Conservation (phyloP, 1,284 basidiomycete genomes). For the Ustilago hordei region DNA sequence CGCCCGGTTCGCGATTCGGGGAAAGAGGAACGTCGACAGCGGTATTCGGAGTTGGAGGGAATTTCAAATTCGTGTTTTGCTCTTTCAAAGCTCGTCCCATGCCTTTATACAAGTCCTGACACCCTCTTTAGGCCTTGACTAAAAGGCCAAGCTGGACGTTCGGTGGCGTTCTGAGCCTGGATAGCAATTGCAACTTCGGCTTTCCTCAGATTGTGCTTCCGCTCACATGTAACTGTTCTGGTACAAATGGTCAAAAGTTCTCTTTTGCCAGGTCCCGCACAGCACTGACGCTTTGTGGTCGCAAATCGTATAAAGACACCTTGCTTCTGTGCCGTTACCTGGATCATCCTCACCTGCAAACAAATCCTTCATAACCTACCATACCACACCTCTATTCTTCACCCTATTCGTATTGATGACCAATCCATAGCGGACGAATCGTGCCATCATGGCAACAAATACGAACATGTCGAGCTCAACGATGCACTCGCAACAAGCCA, state of each 20-base stretch:
- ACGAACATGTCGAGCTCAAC: constrained; percentile 29
- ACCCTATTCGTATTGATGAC: no score
- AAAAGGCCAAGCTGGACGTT: no score
- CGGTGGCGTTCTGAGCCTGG: not conserved
- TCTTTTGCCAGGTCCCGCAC: not conserved
- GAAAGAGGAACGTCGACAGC: not conserved
- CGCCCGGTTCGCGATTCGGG: not conserved
- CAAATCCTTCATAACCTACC: no score
- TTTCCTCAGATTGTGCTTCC: not conserved
- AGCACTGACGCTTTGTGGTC: not conserved
- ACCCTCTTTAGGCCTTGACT: no score
- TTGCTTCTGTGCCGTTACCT: not conserved
- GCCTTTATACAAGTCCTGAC: no score
- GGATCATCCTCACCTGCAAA: no score
- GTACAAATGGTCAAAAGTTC: no score
- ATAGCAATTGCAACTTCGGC: constrained; percentile 30
- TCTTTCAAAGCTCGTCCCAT: not conserved
- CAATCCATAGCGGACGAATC: not conserved
- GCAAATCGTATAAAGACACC: not conserved
- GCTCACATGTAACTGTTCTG: not conserved
- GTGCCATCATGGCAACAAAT: not conserved
- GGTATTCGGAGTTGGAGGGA: not conserved
- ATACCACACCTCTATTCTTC: no score
- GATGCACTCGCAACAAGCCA: constrained; percentile 10
- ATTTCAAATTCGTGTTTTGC: constrained; percentile 16